phyloP scores from a whole-genome alignment of 768 basidiomycete genomes.

The Mycena amicta region DNA sequence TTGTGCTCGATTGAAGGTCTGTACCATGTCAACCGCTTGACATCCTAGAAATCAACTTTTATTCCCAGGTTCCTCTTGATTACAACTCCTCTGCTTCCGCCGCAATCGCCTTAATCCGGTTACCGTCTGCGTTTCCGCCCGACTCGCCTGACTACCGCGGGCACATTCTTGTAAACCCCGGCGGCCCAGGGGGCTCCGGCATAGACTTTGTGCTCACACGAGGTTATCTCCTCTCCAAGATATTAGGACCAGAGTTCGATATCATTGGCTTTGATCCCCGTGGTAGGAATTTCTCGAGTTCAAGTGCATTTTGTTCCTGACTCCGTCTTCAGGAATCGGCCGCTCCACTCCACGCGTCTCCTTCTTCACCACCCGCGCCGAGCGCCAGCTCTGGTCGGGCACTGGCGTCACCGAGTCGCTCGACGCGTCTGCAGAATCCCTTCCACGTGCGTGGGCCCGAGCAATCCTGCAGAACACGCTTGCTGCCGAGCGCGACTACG shows the following conservation, averaged over 20 bases:
- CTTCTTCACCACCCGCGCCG: slow-evolving; percentile 15
- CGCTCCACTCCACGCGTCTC: slow-evolving; percentile 17
- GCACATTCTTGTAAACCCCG: slow-evolving; percentile 24
- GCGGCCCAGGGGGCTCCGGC: slow-evolving; percentile 25
- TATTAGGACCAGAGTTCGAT: slow-evolving; percentile 26
- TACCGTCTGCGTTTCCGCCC: slow-evolving; percentile 12
- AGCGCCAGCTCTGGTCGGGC: slow-evolving; percentile 7
- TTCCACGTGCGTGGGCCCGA: slow-evolving; percentile 12
- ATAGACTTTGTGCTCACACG: slow-evolving; percentile 4
- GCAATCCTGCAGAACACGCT: slow-evolving; percentile 4
- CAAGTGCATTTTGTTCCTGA: not conserved
- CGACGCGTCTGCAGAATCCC: slow-evolving; percentile 9
- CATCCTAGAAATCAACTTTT: not conserved
- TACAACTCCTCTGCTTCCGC: slow-evolving; percentile 18
- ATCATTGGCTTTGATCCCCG: slow-evolving; percentile 27
- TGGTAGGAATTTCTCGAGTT: slow-evolving; percentile 5
- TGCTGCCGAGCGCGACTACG: slow-evolving; percentile 11
- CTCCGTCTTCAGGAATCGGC: slow-evolving; percentile 8
- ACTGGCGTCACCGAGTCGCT: not conserved
- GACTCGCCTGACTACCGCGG: slow-evolving; percentile 18
- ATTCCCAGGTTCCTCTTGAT: slow-evolving; percentile 19
- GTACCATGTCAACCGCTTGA: not conserved
- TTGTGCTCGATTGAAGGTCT: slow-evolving; percentile 36
- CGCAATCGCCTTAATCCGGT: slow-evolving; percentile 20
- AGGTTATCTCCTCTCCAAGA: not conserved